Evolutionary conservation across 2,329 filamentous ascomycete genomes (phyloP), one percentile per base, ranked within the genome.

Genomic region (Monosporascus sp.): DNA sequence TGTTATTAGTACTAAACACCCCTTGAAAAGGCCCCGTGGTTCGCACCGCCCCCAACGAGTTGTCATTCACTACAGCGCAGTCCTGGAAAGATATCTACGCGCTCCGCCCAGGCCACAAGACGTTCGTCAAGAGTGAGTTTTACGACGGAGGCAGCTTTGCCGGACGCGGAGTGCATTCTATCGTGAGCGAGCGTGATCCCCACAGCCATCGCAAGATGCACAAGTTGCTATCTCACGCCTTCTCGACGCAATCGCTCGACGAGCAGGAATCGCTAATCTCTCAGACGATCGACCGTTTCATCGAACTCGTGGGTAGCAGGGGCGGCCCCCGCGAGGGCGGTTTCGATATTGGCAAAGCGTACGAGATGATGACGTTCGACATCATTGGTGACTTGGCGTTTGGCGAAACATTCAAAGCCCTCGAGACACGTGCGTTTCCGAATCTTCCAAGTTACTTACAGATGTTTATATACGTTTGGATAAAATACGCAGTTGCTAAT

Each of bases 11-110:
- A n/a, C n/a, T n/a, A n/a, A n/a, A n/a, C n/a, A n/a, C n/a, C n/a
- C n/a, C n/a, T n/a, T n/a, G n/a, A n/a, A n/a, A n/a, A 56, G 55
- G 55, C 14, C 49, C 51, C 4, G 49, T 56, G 38, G 64, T 75
- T 17, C 68, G 73, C 5, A 61, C 69, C 7, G 65, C 61, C 1
- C 72, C 73, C 1, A 66, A 66, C 26, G 60, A 65, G 17, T 63
- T 75, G 9, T 67, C 68, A 6, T 73, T 71, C 53, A 66, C 63
- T 20, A 65, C 61, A 3, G 28, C 63, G 2, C 48, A 63, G 18
- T 66, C 64, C 3, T 72, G 66, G 62, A 65, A 64, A 49, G 68
- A 70, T 17, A 73, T 73, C 22, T 71, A 72, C 51, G 66, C 63
- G 15, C 48, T 51, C 24, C 49, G 51, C 17, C 64, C 38, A 3